Percentiles rank a stretch among this genome's conserved stretches.
Conservation (phyloP, 306 rosid genomes). For the Cicer pinnatifidum region DNA sequence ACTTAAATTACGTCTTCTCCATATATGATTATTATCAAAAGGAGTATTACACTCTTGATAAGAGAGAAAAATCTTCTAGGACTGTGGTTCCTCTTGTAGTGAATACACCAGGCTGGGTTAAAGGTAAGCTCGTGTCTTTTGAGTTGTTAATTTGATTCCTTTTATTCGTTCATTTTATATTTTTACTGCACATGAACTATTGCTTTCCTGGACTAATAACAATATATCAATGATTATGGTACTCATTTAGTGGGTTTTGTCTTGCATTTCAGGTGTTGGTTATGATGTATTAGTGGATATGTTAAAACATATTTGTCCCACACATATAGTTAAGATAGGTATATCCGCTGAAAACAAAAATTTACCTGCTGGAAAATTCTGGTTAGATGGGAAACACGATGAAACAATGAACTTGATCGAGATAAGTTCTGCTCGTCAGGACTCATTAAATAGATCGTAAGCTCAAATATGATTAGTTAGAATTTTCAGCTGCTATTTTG, state of each 20-base stretch:
- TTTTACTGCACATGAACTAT: constrained; percentile 18
- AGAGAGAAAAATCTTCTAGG: constrained; percentile 49
- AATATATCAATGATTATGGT: constrained; percentile 18
- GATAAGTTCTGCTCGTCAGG: constrained; percentile 75
- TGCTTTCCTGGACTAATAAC: constrained; percentile 29
- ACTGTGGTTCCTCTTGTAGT: constrained; percentile 76
- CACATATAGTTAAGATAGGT: constrained; percentile 79
- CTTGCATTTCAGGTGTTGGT: constrained; percentile 71
- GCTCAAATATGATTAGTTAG: constrained; percentile 44
- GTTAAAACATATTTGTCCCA: constrained; percentile 74
- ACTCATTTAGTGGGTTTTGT: constrained; percentile 30
- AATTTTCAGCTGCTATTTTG: constrained; percentile 29
- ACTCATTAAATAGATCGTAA: constrained; percentile 79
- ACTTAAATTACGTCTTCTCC: constrained; percentile 56
- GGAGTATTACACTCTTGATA: constrained; percentile 48
- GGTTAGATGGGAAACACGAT: constrained; percentile 59
- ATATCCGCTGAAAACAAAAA: constrained; percentile 71
- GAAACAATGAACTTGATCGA: constrained; percentile 62
- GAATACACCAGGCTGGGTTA: constrained; percentile 97
- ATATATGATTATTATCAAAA: constrained; percentile 65
- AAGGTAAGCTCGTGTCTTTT: constrained; percentile 57
- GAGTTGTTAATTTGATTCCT: constrained; percentile 28
- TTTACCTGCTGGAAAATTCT: constrained; percentile 82
- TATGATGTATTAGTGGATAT: constrained; percentile 76
- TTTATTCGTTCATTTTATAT: constrained; percentile 23